A percentile compares a stretch with the other conserved stretches of the same genome.
phyloP scores from a whole-genome alignment of 1,139 yeast species.

The Pichia sp. region DNA sequence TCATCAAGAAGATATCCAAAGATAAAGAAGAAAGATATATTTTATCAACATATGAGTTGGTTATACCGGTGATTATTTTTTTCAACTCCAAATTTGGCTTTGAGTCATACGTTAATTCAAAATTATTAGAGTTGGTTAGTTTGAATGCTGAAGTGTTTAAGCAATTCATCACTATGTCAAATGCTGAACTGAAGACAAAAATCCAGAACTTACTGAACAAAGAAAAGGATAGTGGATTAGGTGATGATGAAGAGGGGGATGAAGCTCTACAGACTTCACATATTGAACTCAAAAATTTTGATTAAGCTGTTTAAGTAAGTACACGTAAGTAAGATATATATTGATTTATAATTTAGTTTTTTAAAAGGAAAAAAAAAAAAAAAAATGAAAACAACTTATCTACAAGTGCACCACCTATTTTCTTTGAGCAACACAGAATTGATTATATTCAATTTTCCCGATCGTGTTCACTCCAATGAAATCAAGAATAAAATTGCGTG shows the following conservation, averaged over 20 bases:
- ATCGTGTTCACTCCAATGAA: background rate
- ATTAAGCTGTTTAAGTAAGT: too few relatives aligned
- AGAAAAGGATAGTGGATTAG: background rate
- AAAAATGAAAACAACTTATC: background rate
- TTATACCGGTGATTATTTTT: slow-evolving; percentile 46
- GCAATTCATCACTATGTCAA: slow-evolving; percentile 19
- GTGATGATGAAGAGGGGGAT: background rate
- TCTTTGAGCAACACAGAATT: slow-evolving; percentile 17
- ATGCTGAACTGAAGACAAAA: slow-evolving; percentile 33
- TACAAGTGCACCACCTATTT: too few relatives aligned
- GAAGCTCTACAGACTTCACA: slow-evolving; percentile 12
- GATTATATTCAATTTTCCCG: slow-evolving; percentile 7
- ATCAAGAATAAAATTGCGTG: background rate
- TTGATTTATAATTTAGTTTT: background rate
- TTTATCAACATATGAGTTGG: slow-evolving; percentile 35
- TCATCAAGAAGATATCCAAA: slow-evolving; percentile 25
- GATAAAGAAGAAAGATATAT: slow-evolving; percentile 20
- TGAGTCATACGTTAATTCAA: slow-evolving; percentile 42
- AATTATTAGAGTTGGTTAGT: slow-evolving; percentile 46
- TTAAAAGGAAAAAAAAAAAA: background rate
- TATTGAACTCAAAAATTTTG: slow-evolving; percentile 26
- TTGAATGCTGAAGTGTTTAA: slow-evolving; percentile 51
- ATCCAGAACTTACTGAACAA: slow-evolving; percentile 34
- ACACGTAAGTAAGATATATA: background rate
- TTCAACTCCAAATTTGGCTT: slow-evolving; percentile 29